These are phyloP conservation scores for Monilinia vaccinii-corymbosi DNA, from an alignment of 2,329 filamentous ascomycete species.

Conservation along the genomic window DNA sequence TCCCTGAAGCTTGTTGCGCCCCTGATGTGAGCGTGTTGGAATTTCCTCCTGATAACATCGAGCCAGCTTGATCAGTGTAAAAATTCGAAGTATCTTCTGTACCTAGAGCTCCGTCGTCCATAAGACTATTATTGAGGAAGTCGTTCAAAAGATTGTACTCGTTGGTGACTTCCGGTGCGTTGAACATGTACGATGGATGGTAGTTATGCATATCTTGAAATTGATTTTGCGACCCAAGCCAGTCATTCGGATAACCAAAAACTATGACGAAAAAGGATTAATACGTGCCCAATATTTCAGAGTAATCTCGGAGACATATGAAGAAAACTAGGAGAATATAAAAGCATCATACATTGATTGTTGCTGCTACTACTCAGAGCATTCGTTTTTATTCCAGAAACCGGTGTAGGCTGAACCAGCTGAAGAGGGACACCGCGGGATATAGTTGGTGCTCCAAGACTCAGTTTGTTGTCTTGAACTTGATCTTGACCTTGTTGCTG, in stretches of 20 bases:
- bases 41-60: slow-evolving; percentile 41
- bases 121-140: slow-evolving; percentile 82
- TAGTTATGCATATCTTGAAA: slow-evolving; percentile 93
- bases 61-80: slow-evolving; percentile 45
- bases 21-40: slow-evolving; percentile 32
- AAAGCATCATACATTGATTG: slow-evolving; percentile 58
- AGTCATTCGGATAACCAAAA: slow-evolving; percentile 72
- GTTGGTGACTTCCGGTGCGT: slow-evolving; percentile 85
- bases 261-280: slow-evolving; percentile 49
- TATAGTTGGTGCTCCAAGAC: slow-evolving; percentile 27
- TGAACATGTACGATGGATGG: slow-evolving; percentile 92
- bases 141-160: slow-evolving; percentile 97
- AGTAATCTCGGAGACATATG: slow-evolving; percentile 22
- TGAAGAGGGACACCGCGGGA: slow-evolving; percentile 49
- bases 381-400: slow-evolving; percentile 57
- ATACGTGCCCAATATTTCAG: slow-evolving; percentile 18
- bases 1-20: slow-evolving; percentile 28
- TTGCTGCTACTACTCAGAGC: slow-evolving; percentile 53
- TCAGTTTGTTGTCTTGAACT: slow-evolving; percentile 33
- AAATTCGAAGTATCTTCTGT: slow-evolving; percentile 57
- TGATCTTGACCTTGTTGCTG: slow-evolving; percentile 43
- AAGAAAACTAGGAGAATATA: slow-evolving; percentile 2
- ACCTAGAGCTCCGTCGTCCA: slow-evolving; percentile 71
- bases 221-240: slow-evolving; percentile 64
- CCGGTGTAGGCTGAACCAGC: slow-evolving; percentile 62